Evolutionary conservation across 352 stramenopile genomes (phyloP).

Genomic region (Globisporangium orthogonon): DNA sequence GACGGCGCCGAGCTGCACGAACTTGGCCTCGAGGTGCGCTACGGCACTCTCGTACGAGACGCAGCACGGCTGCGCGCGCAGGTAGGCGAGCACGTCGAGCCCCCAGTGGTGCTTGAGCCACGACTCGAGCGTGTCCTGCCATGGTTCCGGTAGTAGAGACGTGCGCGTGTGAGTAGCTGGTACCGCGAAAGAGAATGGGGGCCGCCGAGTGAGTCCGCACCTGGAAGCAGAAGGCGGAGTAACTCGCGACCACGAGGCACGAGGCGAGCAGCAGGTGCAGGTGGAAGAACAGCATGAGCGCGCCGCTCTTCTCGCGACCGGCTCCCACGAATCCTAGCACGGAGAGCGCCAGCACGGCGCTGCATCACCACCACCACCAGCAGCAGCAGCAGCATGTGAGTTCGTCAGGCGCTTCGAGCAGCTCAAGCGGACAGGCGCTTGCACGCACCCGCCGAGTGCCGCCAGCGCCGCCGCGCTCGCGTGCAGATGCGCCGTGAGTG

Average conservation of each 20-base stretch:
- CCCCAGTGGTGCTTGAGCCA: conserved; percentile 82
- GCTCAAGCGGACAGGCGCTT: not conserved
- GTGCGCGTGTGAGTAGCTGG: not conserved
- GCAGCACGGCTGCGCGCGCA: conserved; percentile 48
- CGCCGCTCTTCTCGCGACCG: conserved; percentile 49
- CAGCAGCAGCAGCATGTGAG: not conserved
- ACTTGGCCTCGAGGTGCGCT: conserved; percentile 38
- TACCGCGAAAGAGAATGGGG: not conserved
- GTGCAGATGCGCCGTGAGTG: conserved; percentile 35
- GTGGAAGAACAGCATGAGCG: conserved; percentile 77
- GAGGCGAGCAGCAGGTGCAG: conserved; percentile 59
- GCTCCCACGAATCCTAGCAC: conserved; percentile 57
- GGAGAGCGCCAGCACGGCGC: conserved; percentile 42
- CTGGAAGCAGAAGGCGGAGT: conserved; percentile 61
- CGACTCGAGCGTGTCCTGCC: conserved; percentile 37
- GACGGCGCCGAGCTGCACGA: conserved; percentile 40
- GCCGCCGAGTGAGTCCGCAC: not conserved
- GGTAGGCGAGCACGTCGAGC: conserved; percentile 26
- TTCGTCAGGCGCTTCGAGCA: not conserved
- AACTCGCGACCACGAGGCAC: conserved; percentile 53
- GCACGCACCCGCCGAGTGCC: conserved; percentile 25
- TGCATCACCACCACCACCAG: not conserved
- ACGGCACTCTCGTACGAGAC: conserved; percentile 43
- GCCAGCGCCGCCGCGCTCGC: conserved; percentile 43
- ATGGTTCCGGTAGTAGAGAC: not conserved